Evolutionary conservation across 352 stramenopile genomes (phyloP).

Genomic region (Globisporangium apiculatum): DNA sequence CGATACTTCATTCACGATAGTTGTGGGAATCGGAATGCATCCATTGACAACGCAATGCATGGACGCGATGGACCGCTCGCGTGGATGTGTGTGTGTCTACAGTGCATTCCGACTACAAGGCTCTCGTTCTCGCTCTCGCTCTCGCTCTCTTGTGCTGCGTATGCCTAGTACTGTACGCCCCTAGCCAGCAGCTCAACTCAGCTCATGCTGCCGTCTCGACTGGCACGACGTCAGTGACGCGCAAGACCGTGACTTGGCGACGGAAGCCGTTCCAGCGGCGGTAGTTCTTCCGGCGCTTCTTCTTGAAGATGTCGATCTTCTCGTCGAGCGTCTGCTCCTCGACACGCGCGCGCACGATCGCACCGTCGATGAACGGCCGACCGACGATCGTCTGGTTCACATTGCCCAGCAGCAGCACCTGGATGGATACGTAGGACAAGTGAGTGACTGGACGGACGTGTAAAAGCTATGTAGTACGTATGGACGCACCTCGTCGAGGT

Average conservation of each 20-base stretch:
- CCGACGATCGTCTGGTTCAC: conserved; percentile 83
- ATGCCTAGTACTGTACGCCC: not conserved
- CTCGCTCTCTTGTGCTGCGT: not conserved
- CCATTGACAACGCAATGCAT: no score
- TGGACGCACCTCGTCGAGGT: conserved; percentile 57
- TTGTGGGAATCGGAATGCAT: no score
- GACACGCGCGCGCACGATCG: conserved; percentile 69
- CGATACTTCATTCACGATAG: no score
- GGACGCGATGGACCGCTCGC: no score
- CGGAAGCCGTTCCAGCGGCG: conserved; percentile 85
- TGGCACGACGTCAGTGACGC: conserved; percentile 73
- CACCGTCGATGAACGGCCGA: conserved; percentile 56
- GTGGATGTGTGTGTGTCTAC: not conserved
- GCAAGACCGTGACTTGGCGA: conserved; percentile 78
- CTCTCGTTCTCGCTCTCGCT: no score
- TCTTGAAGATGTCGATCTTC: conserved; percentile 89
- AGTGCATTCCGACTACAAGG: not conserved
- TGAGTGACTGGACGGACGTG: not conserved
- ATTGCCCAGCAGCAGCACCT: conserved; percentile 76
- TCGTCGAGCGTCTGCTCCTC: conserved; percentile 84
- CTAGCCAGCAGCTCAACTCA: no score
- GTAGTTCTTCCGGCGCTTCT: conserved; percentile 89
- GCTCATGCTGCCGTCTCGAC: conserved; percentile 14
- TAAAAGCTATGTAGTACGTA: not conserved
- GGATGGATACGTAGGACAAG: not conserved